Percentiles rank a stretch among this genome's conserved stretches.
Evolutionary conservation across 2,329 filamentous ascomycete species (phyloP).

Genomic region (Alternaria sp.): DNA sequence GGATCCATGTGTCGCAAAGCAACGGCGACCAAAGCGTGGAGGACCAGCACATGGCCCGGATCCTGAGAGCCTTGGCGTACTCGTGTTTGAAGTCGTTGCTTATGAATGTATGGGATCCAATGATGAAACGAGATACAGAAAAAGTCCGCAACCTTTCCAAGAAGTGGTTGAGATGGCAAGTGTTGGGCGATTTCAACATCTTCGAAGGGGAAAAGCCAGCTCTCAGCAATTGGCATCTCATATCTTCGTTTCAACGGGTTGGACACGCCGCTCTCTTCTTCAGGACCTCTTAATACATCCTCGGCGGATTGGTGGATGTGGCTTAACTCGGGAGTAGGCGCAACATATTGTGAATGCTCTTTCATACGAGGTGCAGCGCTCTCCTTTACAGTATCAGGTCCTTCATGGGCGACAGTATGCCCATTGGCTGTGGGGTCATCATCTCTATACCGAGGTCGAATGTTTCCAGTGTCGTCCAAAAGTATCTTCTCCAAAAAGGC

Average conservation of each 20-base stretch:
- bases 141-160: conserved; percentile 41
- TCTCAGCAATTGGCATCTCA: conserved; percentile 25
- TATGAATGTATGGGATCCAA: conserved; percentile 48
- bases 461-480: conserved; percentile 38
- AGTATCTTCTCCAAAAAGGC: conserved; percentile 45
- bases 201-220: conserved; percentile 32
- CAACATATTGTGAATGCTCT: conserved; percentile 8
- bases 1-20: conserved; percentile 43
- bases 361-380: conserved; percentile 3
- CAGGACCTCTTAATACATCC: not conserved
- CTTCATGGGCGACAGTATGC: conserved; percentile 1
- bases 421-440: conserved; percentile 4
- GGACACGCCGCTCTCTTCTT: conserved; percentile 1
- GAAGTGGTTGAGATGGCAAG: conserved; percentile 37
- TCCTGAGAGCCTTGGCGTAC: conserved; percentile 30
- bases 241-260: conserved; percentile 41
- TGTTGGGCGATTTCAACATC: conserved; percentile 38
- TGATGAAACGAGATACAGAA: conserved; percentile 48
- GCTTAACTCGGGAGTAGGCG: conserved; percentile 2
- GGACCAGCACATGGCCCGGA: conserved; percentile 33
- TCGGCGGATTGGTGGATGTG: not conserved
- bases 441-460: conserved; percentile 34
- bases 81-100: conserved; percentile 38
- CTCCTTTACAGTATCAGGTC: conserved; percentile 5
- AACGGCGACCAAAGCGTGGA: conserved; percentile 43